phyloP scores from a whole-genome alignment of 2,329 filamentous ascomycete genomes.

The Penicillium sp. region DNA sequence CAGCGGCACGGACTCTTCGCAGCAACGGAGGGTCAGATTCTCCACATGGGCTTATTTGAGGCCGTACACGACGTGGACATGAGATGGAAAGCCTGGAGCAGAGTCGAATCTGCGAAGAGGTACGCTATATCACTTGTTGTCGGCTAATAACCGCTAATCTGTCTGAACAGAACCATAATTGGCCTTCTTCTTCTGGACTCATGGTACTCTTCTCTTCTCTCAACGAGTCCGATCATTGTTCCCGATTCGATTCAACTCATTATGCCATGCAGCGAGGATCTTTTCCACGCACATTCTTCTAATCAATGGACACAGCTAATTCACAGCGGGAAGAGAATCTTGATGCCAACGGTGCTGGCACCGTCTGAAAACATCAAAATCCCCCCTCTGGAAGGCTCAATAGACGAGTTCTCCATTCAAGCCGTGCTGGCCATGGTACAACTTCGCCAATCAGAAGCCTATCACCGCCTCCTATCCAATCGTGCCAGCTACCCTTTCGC shows the following conservation, averaged over 20 bases:
- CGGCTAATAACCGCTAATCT: slow-evolving; percentile 7
- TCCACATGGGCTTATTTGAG: slow-evolving; percentile 45
- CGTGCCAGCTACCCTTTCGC: slow-evolving; percentile 41
- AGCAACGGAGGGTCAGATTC: slow-evolving; percentile 45
- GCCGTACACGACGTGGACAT: slow-evolving; percentile 45
- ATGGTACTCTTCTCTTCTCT: slow-evolving; percentile 50
- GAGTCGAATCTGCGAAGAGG: slow-evolving; percentile 53
- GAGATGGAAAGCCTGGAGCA: slow-evolving; percentile 54
- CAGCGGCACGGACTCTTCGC: slow-evolving; percentile 53
- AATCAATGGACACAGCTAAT: slow-evolving; percentile 40
- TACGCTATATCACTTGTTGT: slow-evolving; percentile 9
- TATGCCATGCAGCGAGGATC: slow-evolving; percentile 45
- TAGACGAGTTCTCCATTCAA: slow-evolving; percentile 39
- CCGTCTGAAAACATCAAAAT: slow-evolving; percentile 38
- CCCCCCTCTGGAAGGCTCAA: slow-evolving; percentile 31
- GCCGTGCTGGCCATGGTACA: slow-evolving; percentile 42
- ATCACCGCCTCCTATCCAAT: slow-evolving; percentile 43
- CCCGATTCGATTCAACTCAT: slow-evolving; percentile 49
- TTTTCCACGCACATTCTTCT: slow-evolving; percentile 44
- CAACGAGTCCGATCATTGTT: slow-evolving; percentile 46
- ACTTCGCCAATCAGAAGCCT: slow-evolving; percentile 44
- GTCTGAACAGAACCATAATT: slow-evolving; percentile 45
- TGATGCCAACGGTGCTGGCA: slow-evolving; percentile 35
- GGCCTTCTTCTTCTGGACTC: slow-evolving; percentile 48
- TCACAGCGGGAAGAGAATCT: slow-evolving; percentile 33